Conservation (phyloP, 2,329 filamentous ascomycete species). For the Arachnopeziza araneosa region DNA sequence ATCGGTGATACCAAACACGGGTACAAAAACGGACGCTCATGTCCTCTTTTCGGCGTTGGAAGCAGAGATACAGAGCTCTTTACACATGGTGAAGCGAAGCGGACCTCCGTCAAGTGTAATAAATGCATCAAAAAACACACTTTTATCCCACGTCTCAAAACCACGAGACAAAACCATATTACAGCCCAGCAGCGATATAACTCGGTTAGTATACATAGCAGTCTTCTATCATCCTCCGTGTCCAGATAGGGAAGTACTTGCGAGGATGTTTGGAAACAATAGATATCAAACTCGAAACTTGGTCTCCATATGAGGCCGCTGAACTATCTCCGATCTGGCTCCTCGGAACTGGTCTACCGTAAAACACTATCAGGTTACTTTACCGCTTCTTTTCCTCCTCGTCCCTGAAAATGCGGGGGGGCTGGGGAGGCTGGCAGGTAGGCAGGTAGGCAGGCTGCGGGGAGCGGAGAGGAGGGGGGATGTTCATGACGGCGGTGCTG, state of each 20-base stretch:
- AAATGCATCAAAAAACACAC: not conserved
- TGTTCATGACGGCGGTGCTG: not conserved
- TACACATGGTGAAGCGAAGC: not conserved
- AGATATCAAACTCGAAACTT: not conserved
- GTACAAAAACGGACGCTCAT: not conserved
- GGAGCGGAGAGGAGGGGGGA: not conserved
- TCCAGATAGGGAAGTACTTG: not conserved
- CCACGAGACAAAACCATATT: not conserved
- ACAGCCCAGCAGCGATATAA: not conserved
- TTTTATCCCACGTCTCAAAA: not conserved
- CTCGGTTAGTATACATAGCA: not conserved
- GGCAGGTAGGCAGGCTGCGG: not conserved
- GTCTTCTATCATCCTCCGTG: not conserved
- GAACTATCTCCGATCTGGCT: not conserved
- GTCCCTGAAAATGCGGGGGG: not conserved
- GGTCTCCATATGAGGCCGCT: not conserved
- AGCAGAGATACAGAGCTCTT: not conserved
- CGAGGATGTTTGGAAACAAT: not conserved
- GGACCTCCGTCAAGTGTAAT: not conserved
- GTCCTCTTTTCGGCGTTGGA: not conserved
- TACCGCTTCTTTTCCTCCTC: not conserved
- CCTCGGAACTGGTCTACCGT: not conserved
- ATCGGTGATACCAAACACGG: not conserved
- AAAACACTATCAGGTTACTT: not conserved
- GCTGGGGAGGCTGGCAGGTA: not conserved